Conservation (phyloP, 2,329 filamentous ascomycete species). For the Cercospora beticola region DNA sequence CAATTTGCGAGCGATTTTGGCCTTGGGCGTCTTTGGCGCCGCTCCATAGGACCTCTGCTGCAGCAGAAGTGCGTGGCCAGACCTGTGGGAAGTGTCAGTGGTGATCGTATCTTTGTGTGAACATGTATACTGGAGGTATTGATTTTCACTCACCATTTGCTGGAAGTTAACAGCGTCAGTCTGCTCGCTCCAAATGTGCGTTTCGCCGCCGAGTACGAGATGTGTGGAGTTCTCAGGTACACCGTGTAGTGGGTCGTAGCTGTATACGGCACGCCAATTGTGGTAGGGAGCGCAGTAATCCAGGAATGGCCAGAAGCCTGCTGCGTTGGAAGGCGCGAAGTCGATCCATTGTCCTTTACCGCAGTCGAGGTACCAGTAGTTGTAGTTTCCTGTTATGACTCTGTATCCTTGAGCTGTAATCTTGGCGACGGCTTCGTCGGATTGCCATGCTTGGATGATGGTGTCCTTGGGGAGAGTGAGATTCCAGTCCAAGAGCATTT, state of each 20-base stretch:
- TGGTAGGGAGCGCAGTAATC: conserved; percentile 82
- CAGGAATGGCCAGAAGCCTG: conserved; percentile 64
- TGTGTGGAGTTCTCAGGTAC: conserved; percentile 62
- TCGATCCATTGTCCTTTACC: conserved; percentile 78
- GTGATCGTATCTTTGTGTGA: background rate
- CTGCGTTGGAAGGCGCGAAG: conserved; percentile 57
- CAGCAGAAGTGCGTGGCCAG: conserved; percentile 75
- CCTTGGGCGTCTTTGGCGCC: conserved; percentile 64
- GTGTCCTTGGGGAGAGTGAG: conserved; percentile 68
- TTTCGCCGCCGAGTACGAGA: conserved; percentile 77
- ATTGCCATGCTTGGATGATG: conserved; percentile 77
- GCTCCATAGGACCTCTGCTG: conserved; percentile 78
- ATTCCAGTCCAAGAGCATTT: conserved; percentile 78
- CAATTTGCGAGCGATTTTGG: conserved; percentile 68
- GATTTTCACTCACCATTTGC: conserved; percentile 47
- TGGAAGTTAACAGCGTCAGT: conserved; percentile 76
- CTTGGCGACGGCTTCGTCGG: conserved; percentile 59
- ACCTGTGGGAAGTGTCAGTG: conserved; percentile 39
- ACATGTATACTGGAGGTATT: background rate
- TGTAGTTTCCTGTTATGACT: conserved; percentile 72
- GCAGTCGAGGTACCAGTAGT: conserved; percentile 76
- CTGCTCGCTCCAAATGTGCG: conserved; percentile 77
- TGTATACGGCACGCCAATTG: conserved; percentile 79
- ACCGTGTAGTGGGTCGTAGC: conserved; percentile 69
- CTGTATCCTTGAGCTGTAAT: conserved; percentile 65